These are phyloP conservation scores for Thalia dealbata DNA, from an alignment of 176 grass and related monocot species.

Conservation along the genomic window DNA sequence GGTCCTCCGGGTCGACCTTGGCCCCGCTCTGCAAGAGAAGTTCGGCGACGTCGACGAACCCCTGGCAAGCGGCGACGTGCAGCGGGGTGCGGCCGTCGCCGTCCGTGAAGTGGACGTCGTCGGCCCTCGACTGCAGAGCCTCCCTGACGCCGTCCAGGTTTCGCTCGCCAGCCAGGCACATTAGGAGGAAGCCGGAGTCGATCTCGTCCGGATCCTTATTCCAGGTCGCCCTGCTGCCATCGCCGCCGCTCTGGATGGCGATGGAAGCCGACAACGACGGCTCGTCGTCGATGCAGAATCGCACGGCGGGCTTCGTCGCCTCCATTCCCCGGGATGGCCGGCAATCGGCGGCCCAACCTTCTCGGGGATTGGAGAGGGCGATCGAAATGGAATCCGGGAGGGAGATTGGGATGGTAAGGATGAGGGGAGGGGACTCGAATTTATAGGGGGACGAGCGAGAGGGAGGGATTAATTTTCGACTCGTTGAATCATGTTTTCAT, in stretches of 20 bases:
- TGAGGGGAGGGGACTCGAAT: neutral
- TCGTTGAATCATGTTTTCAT: too few relatives aligned
- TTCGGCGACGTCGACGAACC: conserved; percentile 41
- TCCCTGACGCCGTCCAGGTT: conserved; percentile 56
- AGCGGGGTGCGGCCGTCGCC: conserved; percentile 77
- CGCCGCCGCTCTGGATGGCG: neutral
- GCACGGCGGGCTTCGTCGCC: neutral
- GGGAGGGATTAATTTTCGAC: neutral
- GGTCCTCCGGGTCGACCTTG: conserved; percentile 55
- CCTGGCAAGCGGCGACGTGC: conserved; percentile 87
- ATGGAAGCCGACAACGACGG: neutral
- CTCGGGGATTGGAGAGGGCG: neutral
- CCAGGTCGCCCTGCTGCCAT: too few relatives aligned
- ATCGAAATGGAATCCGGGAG: neutral
- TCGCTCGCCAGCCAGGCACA: conserved; percentile 70
- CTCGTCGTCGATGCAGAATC: neutral
- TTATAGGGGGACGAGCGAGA: neutral
- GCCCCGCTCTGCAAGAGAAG: conserved; percentile 58
- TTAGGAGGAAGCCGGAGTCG: conserved; percentile 42
- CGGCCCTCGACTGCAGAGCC: conserved; percentile 42
- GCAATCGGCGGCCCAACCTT: neutral
- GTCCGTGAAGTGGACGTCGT: conserved; percentile 75
- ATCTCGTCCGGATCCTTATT: conserved; percentile 12
- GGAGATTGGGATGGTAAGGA: neutral
- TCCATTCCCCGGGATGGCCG: neutral